phyloP scores from a whole-genome alignment of 2,329 filamentous ascomycete genomes.

The Monilinia fructigena region DNA sequence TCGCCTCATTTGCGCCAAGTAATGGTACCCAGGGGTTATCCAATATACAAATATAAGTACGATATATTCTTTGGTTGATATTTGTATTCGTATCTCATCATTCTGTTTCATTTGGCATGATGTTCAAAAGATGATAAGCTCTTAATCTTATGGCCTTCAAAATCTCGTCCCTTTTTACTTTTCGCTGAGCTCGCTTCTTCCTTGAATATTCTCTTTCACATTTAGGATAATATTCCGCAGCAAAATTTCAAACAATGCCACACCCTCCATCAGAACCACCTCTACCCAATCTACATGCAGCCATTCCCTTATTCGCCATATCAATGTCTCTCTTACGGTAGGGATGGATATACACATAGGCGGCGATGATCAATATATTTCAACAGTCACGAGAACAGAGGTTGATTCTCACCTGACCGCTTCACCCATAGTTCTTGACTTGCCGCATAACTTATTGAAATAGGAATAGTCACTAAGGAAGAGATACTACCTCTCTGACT shows the following conservation, averaged over 20 bases:
- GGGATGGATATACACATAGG: background rate
- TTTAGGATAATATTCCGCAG: background rate
- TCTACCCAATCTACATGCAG: background rate
- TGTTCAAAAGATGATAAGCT: background rate
- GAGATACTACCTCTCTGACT: background rate
- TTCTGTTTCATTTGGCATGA: background rate
- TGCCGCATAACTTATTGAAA: constrained; percentile 1
- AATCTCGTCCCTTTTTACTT: background rate
- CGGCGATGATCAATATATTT: background rate
- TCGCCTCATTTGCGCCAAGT: constrained; percentile 2
- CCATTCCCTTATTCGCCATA: background rate
- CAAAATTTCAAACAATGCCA: background rate
- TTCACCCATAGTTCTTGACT: constrained; percentile 1
- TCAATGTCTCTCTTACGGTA: background rate
- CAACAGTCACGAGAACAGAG: background rate
- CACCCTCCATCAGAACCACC: background rate
- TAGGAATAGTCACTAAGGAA: constrained; percentile 1
- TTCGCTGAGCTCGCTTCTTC: background rate
- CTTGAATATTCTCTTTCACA: background rate
- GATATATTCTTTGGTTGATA: background rate
- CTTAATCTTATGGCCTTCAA: background rate
- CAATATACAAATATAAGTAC: background rate
- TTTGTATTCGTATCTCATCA: background rate
- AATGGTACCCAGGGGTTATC: constrained; percentile 1
- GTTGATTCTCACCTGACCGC: constrained; percentile 2